A percentile compares a stretch with the other conserved stretches of the same genome.
Conservation (phyloP, 306 rosid genomes). For the Urtica urens region DNA sequence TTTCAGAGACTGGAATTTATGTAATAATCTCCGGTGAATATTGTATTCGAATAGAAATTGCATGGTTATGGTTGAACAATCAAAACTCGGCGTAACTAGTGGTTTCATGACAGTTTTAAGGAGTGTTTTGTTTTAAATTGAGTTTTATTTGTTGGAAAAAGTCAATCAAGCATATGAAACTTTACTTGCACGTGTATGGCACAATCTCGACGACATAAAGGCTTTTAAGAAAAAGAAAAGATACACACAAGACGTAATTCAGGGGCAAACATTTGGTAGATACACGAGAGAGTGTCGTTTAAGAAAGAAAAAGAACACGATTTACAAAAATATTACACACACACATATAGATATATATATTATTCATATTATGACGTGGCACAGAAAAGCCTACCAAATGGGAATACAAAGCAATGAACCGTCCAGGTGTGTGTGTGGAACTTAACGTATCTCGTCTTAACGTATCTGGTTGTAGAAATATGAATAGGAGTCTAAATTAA, state of each 20-base stretch:
- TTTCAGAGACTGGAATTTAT: too few relatives aligned
- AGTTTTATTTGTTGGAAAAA: too few relatives aligned
- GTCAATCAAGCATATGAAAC: too few relatives aligned
- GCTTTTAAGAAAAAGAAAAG: background rate
- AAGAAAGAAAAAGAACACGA: background rate
- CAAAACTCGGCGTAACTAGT: too few relatives aligned
- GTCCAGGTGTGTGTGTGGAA: constrained; percentile 12
- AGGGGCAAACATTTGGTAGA: background rate
- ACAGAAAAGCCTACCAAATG: constrained; percentile 8
- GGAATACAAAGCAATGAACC: constrained; percentile 7
- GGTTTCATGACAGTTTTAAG: too few relatives aligned
- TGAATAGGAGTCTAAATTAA: background rate
- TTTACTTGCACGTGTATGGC: too few relatives aligned
- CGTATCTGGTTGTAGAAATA: background rate
- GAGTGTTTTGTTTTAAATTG: too few relatives aligned
- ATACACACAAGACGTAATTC: background rate
- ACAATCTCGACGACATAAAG: too few relatives aligned
- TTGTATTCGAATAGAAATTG: too few relatives aligned
- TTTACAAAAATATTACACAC: background rate
- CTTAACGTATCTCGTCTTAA: background rate
- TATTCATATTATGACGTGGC: constrained; percentile 31
- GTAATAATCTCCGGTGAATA: too few relatives aligned
- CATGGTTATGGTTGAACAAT: too few relatives aligned
- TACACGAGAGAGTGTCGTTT: background rate
- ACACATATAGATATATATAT: background rate